Base-by-base conservation (phyloP, 2,329 filamentous ascomycete species). In the Apiospora aurea region DNA sequence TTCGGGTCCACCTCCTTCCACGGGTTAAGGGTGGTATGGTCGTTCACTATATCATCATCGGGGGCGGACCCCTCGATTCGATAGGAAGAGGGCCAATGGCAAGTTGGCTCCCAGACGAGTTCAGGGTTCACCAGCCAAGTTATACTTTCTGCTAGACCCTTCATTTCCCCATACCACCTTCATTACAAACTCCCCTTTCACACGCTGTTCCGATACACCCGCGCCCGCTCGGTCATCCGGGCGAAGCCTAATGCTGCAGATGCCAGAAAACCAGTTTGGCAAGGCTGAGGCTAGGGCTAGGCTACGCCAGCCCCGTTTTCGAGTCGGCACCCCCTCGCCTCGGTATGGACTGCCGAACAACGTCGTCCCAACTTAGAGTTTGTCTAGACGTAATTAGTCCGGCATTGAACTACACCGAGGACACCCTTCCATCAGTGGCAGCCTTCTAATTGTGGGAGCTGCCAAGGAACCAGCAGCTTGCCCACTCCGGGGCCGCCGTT, bases 261-360 rank as follows among this genome's bases (percentile, higher is more conserved):
- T 8, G 0, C 14, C 24, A 6, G 14, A 18, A 14, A 21, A 10
- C 26, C 53, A 34, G 26, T 34, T 16, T 26, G 3, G 16, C 8
- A 21, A 64, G 53, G 18, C 53, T 64, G 53, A 41, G 53, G 18
- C 53, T 64, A 64, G 5, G 53, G 53, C 53, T 61, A 38, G 53
- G 26, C 53, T 21, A 46, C 26, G 34, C 16, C 16, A 38, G 29
- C 13, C 21, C 53, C 29, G 16, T 61, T 34, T 29, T 38, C 26
- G 21, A 14, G 16, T 29, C 34, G 13, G 49, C 24, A 53, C 13
- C 14, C 14, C 44, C 44, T 16, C 21, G 2, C 46, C n/a, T n/a
- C 29, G 53, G 53, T 3, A 26, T 38, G 4, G 26, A 34, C 26
- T 61, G 26, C 53, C 53, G 53, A 51, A 4, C n/a, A 51, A 29